Conservation (phyloP, 2,329 filamentous ascomycete genomes). For the Penicillium sp. region DNA sequence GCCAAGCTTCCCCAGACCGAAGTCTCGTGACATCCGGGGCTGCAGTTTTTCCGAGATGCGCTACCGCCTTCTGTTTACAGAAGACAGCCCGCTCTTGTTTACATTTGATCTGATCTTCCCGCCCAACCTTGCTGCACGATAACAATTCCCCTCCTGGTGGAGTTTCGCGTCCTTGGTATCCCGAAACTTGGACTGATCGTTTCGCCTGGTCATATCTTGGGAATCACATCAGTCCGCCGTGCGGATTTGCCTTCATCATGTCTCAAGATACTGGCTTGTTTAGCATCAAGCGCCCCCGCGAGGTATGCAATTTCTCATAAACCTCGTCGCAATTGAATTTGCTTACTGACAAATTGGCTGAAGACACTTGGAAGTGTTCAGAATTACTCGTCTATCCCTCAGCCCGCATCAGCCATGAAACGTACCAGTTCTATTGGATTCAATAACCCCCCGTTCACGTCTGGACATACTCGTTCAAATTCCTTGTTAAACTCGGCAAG, state of each 20-base stretch:
- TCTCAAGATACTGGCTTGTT: conserved; percentile 86
- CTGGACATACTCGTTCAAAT: conserved; percentile 77
- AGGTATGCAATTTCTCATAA: conserved; percentile 62
- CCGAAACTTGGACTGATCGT: background rate
- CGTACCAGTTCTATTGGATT: conserved; percentile 78
- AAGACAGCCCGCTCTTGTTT: conserved; percentile 41
- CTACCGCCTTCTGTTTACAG: conserved; percentile 11
- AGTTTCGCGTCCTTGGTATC: conserved; percentile 11
- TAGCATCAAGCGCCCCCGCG: conserved; percentile 88
- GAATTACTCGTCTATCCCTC: conserved; percentile 82
- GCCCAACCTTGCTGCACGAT: conserved; percentile 22
- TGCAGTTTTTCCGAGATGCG: conserved; percentile 22
- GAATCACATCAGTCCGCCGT: conserved; percentile 18
- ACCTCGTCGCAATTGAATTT: conserved; percentile 4
- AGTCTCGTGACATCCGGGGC: conserved; percentile 33
- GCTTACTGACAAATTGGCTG: conserved; percentile 23
- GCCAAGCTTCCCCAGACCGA: conserved; percentile 37
- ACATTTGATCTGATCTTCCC: conserved; percentile 26
- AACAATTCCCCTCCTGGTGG: conserved; percentile 20
- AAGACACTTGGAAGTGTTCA: conserved; percentile 83
- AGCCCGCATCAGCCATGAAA: conserved; percentile 92
- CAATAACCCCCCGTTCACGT: conserved; percentile 65
- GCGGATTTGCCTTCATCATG: conserved; percentile 59
- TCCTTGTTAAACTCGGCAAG: conserved; percentile 86
- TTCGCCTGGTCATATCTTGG: background rate